Base-by-base conservation (phyloP, 2,329 filamentous ascomycete species). In the Shiraia bambusicola region DNA sequence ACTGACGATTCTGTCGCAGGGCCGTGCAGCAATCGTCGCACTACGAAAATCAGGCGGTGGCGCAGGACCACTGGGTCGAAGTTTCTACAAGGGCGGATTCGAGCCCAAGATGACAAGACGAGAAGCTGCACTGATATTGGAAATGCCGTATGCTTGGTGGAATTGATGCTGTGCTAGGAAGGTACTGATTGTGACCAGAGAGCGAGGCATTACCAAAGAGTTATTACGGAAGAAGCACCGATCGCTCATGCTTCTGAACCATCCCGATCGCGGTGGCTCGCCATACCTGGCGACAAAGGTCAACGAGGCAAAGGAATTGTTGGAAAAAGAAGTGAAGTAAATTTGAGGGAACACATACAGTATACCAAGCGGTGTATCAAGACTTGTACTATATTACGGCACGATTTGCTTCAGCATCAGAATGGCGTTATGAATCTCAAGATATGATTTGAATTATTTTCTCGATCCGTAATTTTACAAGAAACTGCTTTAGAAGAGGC, bases 71-170 rank as follows among this genome's bases (percentile, higher is more conserved):
- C 75, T 95, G 58, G 93, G 93, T 59, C 90, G 91, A 70, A 84
- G 90, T 29, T 98, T 90, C 67, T 97, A 96, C 79, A 98, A 97
- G 73, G 93, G 93, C 56, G 93, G 93, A n/a, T 98, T 98, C 67
- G 93, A 98, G 75, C 78, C 83, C 47, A 87, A 86, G 72, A 98
- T 98, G 92, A 96, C 83, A 69, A 82, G 86, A 69, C 84, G 86
- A 69, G 93, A 98, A 73, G 93, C 93, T 15, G 80, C 90, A 4
- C 74, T 98, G 58, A 96, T 98, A 47, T 75, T 98, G 34, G 87
- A 93, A 53, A 83, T 97, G 48, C 88, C 84, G 92, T 96, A 82
- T 44, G 77, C 73, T 11, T n/a, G 4, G 12, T 17, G 28, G 25
- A 9, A 30, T 1, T 31, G 2, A 1, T 12, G 10, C 3, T 3